These are phyloP conservation scores for Acacia melanoxylon DNA, from an alignment of 306 rosid genomes.

Conservation along the genomic window DNA sequence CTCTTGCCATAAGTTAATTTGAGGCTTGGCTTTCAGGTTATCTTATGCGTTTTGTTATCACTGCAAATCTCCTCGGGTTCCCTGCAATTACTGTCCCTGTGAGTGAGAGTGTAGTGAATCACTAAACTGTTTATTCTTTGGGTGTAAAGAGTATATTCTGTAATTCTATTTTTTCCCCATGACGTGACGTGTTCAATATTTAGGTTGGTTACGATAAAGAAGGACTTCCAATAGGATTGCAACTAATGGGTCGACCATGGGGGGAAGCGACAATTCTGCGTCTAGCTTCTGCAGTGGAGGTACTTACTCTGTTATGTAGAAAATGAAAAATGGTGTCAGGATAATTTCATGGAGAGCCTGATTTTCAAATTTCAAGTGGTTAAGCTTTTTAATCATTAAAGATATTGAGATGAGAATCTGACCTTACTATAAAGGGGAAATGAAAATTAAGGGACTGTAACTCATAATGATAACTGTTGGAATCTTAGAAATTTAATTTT, in stretches of 20 bases:
- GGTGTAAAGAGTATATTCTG: constrained; percentile 4
- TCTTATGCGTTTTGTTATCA: constrained; percentile 76
- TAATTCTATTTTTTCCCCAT: not conserved
- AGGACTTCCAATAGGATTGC: constrained; percentile 96
- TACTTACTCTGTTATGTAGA: constrained; percentile 27
- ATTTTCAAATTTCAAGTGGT: not conserved
- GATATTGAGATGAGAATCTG: not conserved
- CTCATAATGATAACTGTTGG: not conserved
- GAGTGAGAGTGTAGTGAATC: constrained; percentile 41
- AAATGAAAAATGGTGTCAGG: not conserved
- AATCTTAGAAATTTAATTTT: not conserved
- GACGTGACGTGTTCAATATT: not conserved
- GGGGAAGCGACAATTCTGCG: constrained; percentile 89
- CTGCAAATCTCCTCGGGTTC: constrained; percentile 82
- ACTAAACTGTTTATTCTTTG: not conserved
- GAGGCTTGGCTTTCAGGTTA: constrained; percentile 48
- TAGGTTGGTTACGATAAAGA: constrained; percentile 62
- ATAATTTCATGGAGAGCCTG: not conserved
- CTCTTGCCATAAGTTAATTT: constrained; percentile 13
- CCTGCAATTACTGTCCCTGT: constrained; percentile 96
- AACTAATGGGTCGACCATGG: constrained; percentile 94
- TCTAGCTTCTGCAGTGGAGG: constrained; percentile 84
- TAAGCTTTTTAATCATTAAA: not conserved
- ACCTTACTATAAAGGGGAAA: not conserved
- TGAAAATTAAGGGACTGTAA: not conserved